Base-by-base conservation (phyloP, 208 protist species). In the Trichomonas vaginalis region DNA sequence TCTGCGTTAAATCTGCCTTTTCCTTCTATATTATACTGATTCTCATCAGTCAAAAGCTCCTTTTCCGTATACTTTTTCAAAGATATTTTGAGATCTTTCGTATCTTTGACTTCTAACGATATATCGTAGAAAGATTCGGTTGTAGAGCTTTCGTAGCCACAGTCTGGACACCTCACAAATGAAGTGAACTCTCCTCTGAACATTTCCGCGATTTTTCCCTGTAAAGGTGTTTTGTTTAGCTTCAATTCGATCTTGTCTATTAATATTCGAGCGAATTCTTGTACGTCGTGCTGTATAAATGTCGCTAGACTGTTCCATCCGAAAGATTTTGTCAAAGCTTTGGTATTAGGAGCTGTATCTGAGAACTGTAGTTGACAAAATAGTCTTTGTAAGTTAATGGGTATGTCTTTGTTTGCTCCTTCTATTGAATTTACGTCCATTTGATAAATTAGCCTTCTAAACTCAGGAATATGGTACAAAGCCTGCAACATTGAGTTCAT, bases 401-500 rank as follows among this genome's bases (percentile, higher is more conserved):
- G 96, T 35, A 98, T 97, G 45, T 23, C 12, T 37, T 39, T 86
- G 8, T 86, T 23, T 9, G 37, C 6, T 42, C 17, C 35, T 37
- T 86, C 79, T 9, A 8, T 42, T 9, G 8, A 6, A 42, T 6
- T 86, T 17, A 23, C 23, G 37, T 39, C 9, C 79, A 88, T 83
- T 32, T 47, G 6, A 70, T 95, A 46, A 6, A 70, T 51, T 3
- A 90, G 9, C 46, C 82, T 37, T 40, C 95, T 47, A 14, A 98
- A 98, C 23, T 96, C 96, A 42, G 96, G 95, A 15, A 97, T 98
- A 83, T 98, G 97, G 96, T 96, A 98, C 0, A 98, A 96, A 2
- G 97, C 96, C 95, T 98, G 98, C 45, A 98, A 96, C 12, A 98
- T 95, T 4, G 97, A 98, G 96, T 98, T 98, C 97, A 98, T 98